A percentile compares a stretch with the other conserved stretches of the same genome.
Evolutionary conservation across 1,139 yeast genomes (phyloP).

Genomic region (Hyphopichia wangnamkhiaoensis): DNA sequence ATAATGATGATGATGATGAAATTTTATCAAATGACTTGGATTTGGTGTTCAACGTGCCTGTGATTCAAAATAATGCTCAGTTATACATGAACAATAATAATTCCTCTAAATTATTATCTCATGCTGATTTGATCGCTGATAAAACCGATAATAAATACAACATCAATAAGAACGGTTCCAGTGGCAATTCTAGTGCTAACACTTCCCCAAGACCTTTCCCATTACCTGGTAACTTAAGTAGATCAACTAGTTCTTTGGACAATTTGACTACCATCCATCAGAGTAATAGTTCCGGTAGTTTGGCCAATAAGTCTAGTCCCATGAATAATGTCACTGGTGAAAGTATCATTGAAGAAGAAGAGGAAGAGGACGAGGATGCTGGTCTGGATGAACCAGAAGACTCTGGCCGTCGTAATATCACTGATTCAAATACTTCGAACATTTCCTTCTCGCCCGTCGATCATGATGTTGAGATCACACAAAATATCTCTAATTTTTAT

Average conservation of each 20-base stretch:
- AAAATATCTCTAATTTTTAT: conserved; percentile 41
- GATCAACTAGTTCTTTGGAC: conserved; percentile 5
- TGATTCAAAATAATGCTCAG: conserved; percentile 39
- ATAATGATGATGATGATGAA: conserved; percentile 45
- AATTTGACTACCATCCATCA: neutral
- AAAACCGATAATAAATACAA: conserved; percentile 24
- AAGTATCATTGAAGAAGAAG: conserved; percentile 20
- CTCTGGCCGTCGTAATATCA: neutral
- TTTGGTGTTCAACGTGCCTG: conserved; percentile 48
- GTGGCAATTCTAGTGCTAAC: neutral
- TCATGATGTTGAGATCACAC: conserved; percentile 37
- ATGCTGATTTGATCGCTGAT: conserved; percentile 30
- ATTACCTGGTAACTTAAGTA: conserved; percentile 34
- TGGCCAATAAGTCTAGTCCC: conserved; percentile 3
- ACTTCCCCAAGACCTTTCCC: conserved; percentile 31
- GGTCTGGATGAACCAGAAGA: conserved; percentile 4
- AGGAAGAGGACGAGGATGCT: conserved; percentile 7
- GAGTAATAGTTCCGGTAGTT: conserved; percentile 6
- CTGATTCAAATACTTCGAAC: neutral
- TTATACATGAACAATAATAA: conserved; percentile 25
- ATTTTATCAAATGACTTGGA: conserved; percentile 40
- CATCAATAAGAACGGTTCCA: conserved; percentile 9
- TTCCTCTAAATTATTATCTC: conserved; percentile 17
- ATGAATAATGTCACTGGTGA: conserved; percentile 14
- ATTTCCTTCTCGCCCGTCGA: conserved; percentile 11